Conservation (phyloP, 495 filamentous ascomycete species). For the Rhypophila decipiens region DNA sequence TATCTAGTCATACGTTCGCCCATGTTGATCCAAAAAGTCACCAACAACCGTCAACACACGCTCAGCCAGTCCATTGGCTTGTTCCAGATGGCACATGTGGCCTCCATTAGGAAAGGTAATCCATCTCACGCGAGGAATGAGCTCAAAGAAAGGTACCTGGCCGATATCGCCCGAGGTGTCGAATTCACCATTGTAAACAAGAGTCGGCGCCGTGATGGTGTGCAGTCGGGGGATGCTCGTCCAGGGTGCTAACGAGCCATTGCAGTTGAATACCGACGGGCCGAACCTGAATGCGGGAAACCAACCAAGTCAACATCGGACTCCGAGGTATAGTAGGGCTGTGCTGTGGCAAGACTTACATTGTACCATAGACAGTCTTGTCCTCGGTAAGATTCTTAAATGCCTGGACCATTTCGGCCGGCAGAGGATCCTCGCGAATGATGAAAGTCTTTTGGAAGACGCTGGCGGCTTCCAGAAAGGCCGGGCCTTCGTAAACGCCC, state of each 20-base stretch:
- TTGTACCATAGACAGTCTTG: constrained; percentile 38
- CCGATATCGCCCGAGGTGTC: neutral
- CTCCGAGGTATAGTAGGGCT: neutral
- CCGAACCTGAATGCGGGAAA: neutral
- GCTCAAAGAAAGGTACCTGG: neutral
- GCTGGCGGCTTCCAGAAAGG: constrained; percentile 26
- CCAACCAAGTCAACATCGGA: neutral
- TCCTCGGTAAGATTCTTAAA: constrained; percentile 37
- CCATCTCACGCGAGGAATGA: neutral
- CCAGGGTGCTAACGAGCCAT: neutral
- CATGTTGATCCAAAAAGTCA: neutral
- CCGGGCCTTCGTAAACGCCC: neutral
- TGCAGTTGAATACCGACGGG: neutral
- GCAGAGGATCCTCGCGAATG: constrained; percentile 36
- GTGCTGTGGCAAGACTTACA: constrained; percentile 20
- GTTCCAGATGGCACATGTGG: neutral
- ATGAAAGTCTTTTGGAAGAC: constrained; percentile 29
- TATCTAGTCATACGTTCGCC: too few relatives aligned
- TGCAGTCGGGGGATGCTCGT: neutral
- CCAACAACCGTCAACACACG: neutral
- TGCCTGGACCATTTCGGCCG: constrained; percentile 22
- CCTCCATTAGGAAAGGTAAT: neutral
- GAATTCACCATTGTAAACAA: neutral
- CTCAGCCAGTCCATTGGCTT: neutral
- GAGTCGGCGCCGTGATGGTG: neutral